Base-by-base conservation (phyloP, 2,329 filamentous ascomycete genomes). In the Diaporthe ampelina region DNA sequence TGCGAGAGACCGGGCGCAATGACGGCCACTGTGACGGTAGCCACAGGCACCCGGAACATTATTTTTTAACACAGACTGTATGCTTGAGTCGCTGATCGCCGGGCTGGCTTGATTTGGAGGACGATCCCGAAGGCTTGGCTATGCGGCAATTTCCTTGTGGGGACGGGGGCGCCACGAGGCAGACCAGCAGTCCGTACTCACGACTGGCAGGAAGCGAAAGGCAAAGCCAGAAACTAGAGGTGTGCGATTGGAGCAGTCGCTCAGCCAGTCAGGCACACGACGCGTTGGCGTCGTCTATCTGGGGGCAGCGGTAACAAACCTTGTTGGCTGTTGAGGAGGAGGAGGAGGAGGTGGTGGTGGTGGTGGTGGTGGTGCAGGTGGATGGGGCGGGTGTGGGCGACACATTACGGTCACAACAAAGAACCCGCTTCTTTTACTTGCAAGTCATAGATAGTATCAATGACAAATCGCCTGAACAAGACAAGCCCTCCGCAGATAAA, bases 121-220 rank as follows among this genome's bases (percentile, higher is more conserved):
- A 68, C 48, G 63, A 68, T 68, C 63, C 63, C 63, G 63, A 68
- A 68, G 63, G 63, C 63, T 68, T 68, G 63, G 63, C 63, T 32
- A 37, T 68, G 48, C 63, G 63, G 63, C 63, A 68, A 68, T 68
- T 68, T 68, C 63, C 63, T 68, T 68, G 63, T 68, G 63, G 63
- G 45, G 63, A 52, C 63, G 45, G 45, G 48, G 45, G n/a, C 48
- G 63, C 63, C 63, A 68, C 48, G 63, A 68, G 63, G 63, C 63
- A 67, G 45, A 43, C 45, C 48, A 54, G 48, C 48, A 54, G 32
- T 13, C 29, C 48, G 24, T 35, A 37, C 15, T 68, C 63, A 32
- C 54, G n/a, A 68, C n/a, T 24, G 63, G 48, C 45, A 37, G 63
- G 29, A 52, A 37, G 63, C 43, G 13, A 37, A 10, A 29, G 63